These are phyloP conservation scores for Mortierella sp. DNA, from an alignment of 371 early-diverging fungal species.

Conservation along the genomic window DNA sequence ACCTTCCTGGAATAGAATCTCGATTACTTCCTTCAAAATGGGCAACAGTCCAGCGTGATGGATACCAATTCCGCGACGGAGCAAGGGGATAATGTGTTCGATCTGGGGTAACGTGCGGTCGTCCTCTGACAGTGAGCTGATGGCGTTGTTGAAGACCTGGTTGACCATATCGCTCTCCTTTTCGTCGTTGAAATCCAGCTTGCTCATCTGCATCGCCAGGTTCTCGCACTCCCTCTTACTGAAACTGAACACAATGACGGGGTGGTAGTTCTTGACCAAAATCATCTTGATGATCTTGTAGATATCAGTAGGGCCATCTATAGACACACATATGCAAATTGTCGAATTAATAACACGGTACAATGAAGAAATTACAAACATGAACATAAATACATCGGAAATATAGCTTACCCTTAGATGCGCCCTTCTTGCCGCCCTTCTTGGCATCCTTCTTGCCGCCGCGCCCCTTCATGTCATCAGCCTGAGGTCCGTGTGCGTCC, in stretches of 20 bases:
- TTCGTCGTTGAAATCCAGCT: conserved; percentile 94
- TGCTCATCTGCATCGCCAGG: conserved; percentile 93
- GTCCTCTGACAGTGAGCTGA: conserved; percentile 91
- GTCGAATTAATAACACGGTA: background rate
- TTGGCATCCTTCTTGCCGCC: conserved; percentile 74
- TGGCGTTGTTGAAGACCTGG: conserved; percentile 95
- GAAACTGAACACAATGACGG: conserved; percentile 99
- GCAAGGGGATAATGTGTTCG: conserved; percentile 93
- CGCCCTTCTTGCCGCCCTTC: conserved; percentile 54
- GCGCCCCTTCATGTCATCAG: conserved; percentile 61
- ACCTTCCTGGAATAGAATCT: conserved; percentile 99
- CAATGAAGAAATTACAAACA: background rate
- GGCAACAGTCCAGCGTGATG: conserved; percentile 99
- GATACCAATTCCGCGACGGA: conserved; percentile 98
- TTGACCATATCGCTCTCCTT: conserved; percentile 92
- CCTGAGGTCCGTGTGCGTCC: conserved; percentile 74
- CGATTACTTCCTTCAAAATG: conserved; percentile 99
- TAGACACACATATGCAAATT: background rate
- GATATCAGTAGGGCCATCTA: conserved; percentile 81
- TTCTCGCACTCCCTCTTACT: conserved; percentile 97
- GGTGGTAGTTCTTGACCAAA: conserved; percentile 94
- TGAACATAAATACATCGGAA: background rate
- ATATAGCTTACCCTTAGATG: conserved; percentile 31
- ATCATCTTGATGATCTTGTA: conserved; percentile 97
- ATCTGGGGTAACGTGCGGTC: conserved; percentile 98